A percentile compares a stretch with the other conserved stretches of the same genome.
phyloP scores from a whole-genome alignment of 108 stramenopile genomes.

The Nannochloropsis granulata region DNA sequence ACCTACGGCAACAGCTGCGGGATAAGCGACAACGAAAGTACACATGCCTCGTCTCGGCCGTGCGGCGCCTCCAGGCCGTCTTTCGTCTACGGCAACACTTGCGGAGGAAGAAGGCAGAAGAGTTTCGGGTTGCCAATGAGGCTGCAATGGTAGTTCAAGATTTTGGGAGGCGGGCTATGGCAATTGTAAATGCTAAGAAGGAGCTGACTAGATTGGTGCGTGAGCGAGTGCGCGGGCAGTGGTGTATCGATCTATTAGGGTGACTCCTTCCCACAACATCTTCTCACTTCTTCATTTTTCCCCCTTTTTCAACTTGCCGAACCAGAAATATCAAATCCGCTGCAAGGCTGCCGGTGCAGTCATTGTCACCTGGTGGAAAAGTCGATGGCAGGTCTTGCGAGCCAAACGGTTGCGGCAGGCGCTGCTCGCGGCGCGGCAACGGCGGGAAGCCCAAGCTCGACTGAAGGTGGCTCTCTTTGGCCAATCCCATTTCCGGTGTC shows the following conservation, averaged over 20 bases:
- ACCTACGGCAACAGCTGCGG: neutral
- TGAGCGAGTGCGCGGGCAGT: neutral
- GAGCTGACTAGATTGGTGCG: neutral
- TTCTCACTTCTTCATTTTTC: neutral
- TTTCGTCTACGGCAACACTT: neutral
- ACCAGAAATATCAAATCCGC: neutral
- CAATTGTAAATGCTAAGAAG: neutral
- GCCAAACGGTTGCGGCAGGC: neutral
- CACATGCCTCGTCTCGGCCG: neutral
- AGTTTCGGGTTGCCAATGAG: neutral
- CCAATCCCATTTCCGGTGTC: neutral
- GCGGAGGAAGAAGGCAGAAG: neutral
- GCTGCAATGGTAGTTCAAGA: neutral
- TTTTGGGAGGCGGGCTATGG: neutral
- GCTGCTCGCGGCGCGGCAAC: neutral
- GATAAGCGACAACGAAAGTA: neutral
- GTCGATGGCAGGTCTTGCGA: neutral
- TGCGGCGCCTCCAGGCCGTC: neutral
- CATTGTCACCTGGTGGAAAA: neutral
- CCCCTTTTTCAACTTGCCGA: neutral
- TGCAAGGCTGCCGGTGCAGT: neutral
- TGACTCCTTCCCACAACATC: neutral
- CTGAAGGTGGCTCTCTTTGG: neutral
- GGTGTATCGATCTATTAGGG: no score
- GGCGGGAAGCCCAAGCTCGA: neutral